Percentiles rank a stretch among this genome's conserved stretches.
Evolutionary conservation across 306 rosid genomes (phyloP).

Genomic region (Fragaria ananassa): DNA sequence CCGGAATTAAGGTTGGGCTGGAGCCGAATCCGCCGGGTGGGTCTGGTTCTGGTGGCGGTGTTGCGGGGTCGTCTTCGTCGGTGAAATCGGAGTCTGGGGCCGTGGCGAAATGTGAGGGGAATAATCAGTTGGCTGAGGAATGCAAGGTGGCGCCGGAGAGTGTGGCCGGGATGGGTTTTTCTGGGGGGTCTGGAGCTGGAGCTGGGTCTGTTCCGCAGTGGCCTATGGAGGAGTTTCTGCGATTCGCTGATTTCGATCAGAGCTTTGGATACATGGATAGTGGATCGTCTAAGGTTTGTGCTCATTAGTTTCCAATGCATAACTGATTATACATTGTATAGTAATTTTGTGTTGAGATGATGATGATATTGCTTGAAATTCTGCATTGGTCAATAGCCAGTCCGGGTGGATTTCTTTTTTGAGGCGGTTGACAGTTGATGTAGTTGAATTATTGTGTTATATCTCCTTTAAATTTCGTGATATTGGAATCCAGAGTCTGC

Average conservation of each 20-base stretch:
- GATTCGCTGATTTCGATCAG: conserved; percentile 57
- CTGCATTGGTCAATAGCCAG: neutral
- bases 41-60: neutral
- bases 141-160: conserved; percentile 41
- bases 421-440: neutral
- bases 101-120: conserved; percentile 32
- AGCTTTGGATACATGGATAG: conserved; percentile 57
- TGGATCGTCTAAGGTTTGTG: conserved; percentile 74
- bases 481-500: neutral
- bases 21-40: conserved; percentile 45
- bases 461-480: too few species aligned
- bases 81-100: conserved; percentile 38
- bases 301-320: neutral
- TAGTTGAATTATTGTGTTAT: neutral
- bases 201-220: conserved; percentile 64
- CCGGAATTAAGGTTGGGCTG: conserved; percentile 64
- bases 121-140: conserved; percentile 40
- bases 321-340: neutral
- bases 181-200: conserved; percentile 54
- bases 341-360: neutral
- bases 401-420: neutral
- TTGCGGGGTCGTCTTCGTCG: conserved; percentile 41
- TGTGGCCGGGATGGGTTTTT: conserved; percentile 30
- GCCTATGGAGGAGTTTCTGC: conserved; percentile 67
- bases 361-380: neutral